Evolutionary conservation across 352 stramenopile species (phyloP), one percentile per base, ranked within the genome.

Genomic region (Hyaloperonospora brassicae): DNA sequence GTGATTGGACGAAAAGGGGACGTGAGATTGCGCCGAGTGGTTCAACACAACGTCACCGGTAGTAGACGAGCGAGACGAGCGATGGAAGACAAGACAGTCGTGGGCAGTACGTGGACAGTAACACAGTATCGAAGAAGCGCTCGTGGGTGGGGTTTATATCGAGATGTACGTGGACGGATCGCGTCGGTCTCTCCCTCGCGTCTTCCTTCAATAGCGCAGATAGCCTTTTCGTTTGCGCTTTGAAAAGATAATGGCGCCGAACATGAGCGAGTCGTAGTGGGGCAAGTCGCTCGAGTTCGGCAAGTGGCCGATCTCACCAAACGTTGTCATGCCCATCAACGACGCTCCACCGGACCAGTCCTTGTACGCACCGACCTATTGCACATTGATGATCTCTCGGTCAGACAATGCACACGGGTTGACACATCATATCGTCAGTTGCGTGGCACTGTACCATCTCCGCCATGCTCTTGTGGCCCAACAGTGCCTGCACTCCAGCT

Each of bases 221-320:
- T 87, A 87, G 57, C 87, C 73, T 59, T 86, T 86, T 40, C 81
- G 82, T 51, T 80, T 89, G 50, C 79, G 79, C 57, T 88, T 92
- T 46, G 80, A 91, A 57, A 88, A 94, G 61, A 91, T 86, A 52
- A 94, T 83, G 31, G 79, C 80, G 14, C 81, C 82, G 49, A 94
- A 94, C 84, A 94, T 94, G 66, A 94, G 79, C 64, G 81, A 89
- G 52, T 94, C 84, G 50, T 91, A 94, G 66, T 92, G 84, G 36
- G 84, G 84, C 36, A 86, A 82, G 58, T 89, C 76, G 57, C 73
- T 89, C 59, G 76, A 83, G 54, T 89, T 78, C 12, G 76, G 76
- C 57, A 94, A 42, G 55, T 92, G 84, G 2, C 84, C 84, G 45
- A 94, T 90, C 68, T 94, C 80, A 13, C 84, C 84, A 52, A 92